phyloP scores from a whole-genome alignment of 345 rosid genomes.

The Rhodomyrtus tomentosa region DNA sequence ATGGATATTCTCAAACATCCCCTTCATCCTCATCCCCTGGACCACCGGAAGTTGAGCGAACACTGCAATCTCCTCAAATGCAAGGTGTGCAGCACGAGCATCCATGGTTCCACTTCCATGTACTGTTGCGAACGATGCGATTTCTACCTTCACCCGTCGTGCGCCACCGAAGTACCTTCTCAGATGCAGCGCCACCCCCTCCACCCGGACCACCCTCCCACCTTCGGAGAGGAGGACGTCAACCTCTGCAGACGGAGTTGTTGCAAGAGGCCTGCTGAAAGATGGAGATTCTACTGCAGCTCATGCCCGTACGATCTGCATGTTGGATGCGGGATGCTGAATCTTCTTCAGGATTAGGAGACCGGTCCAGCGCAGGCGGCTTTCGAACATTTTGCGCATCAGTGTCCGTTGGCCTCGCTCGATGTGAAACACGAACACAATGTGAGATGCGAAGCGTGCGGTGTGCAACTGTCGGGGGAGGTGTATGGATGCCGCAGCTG shows the following conservation, averaged over 20 bases:
- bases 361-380: background rate
- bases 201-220: constrained; percentile 1
- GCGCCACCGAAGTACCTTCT: background rate
- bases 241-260: background rate
- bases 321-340: background rate
- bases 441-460: background rate
- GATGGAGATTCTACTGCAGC: background rate
- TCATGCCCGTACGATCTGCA: background rate
- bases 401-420: background rate
- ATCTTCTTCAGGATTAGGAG: background rate
- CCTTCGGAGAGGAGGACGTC: no score
- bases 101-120: background rate
- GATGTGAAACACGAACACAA: background rate
- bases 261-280: no score
- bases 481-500: background rate
- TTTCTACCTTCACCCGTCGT: background rate
- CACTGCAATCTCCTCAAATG: background rate
- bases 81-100: background rate
- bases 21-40: background rate
- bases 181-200: background rate
- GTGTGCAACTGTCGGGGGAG: background rate
- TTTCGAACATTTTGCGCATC: background rate
- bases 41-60: background rate
- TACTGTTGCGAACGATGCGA: constrained; percentile 1
- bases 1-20: background rate